Conservation (phyloP, 306 rosid species). For the Canavalia ensiformis region DNA sequence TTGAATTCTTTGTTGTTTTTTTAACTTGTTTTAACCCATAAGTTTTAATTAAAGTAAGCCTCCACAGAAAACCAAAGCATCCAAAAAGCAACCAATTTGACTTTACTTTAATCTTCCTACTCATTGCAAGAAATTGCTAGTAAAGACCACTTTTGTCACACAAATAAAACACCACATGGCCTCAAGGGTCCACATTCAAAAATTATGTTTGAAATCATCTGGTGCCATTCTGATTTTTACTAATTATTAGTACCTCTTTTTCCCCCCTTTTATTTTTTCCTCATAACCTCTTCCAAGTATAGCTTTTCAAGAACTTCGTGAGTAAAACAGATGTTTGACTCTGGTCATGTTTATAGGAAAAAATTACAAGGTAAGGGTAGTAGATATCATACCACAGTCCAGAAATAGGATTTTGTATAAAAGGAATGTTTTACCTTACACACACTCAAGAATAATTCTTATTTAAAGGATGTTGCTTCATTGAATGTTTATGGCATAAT, state of each 20-base stretch:
- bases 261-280: neutral
- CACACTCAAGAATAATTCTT: constrained; percentile 46
- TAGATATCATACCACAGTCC: neutral
- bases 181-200: constrained; percentile 40
- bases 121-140: constrained; percentile 43
- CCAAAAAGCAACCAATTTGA: constrained; percentile 58
- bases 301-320: constrained; percentile 33
- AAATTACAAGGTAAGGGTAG: constrained; percentile 32
- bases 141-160: constrained; percentile 44
- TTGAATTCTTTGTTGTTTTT: constrained; percentile 37
- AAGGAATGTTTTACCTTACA: constrained; percentile 41
- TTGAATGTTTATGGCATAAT: constrained; percentile 41
- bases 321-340: constrained; percentile 8
- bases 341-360: constrained; percentile 39
- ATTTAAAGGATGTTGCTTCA: constrained; percentile 40
- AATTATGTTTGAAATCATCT: constrained; percentile 37
- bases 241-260: neutral
- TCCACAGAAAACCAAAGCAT: constrained; percentile 58
- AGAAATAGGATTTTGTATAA: constrained; percentile 29
- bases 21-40: constrained; percentile 28
- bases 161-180: constrained; percentile 43
- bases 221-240: constrained; percentile 15
- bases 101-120: constrained; percentile 42
- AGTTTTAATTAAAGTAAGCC: constrained; percentile 37
- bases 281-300: constrained; percentile 25